These are phyloP conservation scores for Trypanosoma platydactyli DNA, from an alignment of 208 protist genomes.

Conservation along the genomic window DNA sequence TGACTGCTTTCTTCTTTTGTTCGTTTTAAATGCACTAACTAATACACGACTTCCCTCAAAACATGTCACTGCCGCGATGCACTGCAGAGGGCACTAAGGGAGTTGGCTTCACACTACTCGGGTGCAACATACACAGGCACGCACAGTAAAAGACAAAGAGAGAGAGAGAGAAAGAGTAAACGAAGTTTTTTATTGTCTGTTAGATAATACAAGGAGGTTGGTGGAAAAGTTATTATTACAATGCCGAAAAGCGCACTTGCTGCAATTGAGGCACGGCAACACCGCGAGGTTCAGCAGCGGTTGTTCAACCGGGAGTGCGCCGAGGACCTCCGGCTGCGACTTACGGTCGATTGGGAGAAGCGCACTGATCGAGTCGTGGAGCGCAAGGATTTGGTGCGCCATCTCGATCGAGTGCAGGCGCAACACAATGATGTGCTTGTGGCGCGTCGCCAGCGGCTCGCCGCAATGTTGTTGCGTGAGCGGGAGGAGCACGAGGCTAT, in stretches of 20 bases:
- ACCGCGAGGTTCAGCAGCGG: constrained; percentile 64
- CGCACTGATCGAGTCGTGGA: constrained; percentile 45
- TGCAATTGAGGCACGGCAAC: constrained; percentile 66
- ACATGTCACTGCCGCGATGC: no score
- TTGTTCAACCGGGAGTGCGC: constrained; percentile 52
- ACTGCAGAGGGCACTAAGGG: no score
- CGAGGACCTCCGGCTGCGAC: constrained; percentile 38
- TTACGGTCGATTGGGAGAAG: constrained; percentile 62
- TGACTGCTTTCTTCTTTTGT: background rate
- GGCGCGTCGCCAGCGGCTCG: constrained; percentile 67
- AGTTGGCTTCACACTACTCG: no score
- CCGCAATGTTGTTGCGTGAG: constrained; percentile 65
- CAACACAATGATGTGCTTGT: constrained; percentile 80
- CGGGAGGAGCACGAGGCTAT: constrained; percentile 63
- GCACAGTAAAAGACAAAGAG: constrained; percentile 5
- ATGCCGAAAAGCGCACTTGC: constrained; percentile 29
- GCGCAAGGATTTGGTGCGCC: constrained; percentile 51
- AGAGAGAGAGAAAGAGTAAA: constrained; percentile 2
- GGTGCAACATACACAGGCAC: background rate
- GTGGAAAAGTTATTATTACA: constrained; percentile 8
- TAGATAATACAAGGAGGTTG: background rate
- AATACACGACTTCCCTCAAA: no score
- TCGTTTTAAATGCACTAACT: no score
- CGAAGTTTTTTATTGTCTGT: constrained; percentile 5
- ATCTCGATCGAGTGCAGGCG: constrained; percentile 74